Evolutionary conservation across 176 grass and related monocot species (phyloP).

Genomic region (Eleusine coracana): DNA sequence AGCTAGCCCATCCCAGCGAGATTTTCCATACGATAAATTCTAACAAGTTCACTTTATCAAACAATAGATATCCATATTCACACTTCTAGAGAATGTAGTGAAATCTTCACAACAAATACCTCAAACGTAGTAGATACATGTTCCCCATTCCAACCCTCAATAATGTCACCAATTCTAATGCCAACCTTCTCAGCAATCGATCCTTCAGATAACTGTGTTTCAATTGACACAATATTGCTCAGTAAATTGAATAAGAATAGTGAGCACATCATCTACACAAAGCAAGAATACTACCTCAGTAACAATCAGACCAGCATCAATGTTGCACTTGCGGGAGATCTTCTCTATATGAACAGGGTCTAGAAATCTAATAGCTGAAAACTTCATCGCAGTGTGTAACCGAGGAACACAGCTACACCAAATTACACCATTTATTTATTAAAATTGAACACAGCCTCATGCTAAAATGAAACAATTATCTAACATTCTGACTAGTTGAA

Average conservation of each 20-base stretch:
- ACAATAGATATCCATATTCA: no score
- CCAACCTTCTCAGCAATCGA: neutral
- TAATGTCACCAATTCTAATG: conserved; percentile 18
- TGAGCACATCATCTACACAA: neutral
- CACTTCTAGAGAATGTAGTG: neutral
- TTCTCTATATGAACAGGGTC: neutral
- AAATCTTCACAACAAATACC: neutral
- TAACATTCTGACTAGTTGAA: neutral
- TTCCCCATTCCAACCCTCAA: neutral
- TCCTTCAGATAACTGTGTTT: neutral
- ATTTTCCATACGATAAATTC: no score
- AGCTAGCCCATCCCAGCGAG: no score
- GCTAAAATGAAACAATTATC: no score
- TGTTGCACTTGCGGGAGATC: neutral
- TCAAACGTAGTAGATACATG: neutral
- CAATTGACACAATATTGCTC: neutral
- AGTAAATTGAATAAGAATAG: neutral
- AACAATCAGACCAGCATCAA: conserved; percentile 16
- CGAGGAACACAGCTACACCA: neutral
- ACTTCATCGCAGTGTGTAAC: neutral
- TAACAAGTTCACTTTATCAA: neutral
- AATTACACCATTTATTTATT: neutral
- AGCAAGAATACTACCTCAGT: neutral
- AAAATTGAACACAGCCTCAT: neutral
- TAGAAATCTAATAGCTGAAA: neutral